Evolutionary conservation across 2,329 filamentous ascomycete species (phyloP).

Genomic region (Cladophialophora exuberans): DNA sequence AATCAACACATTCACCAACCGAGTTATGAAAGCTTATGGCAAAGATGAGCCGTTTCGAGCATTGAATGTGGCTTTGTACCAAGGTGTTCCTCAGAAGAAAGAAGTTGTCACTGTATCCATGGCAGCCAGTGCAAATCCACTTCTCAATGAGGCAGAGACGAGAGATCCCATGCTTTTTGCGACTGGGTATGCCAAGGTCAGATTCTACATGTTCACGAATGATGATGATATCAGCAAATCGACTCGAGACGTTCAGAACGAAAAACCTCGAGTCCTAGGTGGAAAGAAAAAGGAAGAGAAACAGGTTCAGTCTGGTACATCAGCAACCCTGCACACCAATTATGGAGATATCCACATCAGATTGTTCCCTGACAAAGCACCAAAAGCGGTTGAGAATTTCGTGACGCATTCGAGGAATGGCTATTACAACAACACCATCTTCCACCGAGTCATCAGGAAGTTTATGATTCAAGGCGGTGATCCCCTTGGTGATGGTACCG

Average conservation of each 20-base stretch:
- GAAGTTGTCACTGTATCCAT: constrained; percentile 92
- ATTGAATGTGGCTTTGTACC: constrained; percentile 83
- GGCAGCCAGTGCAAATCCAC: constrained; percentile 91
- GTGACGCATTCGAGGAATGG: constrained; percentile 85
- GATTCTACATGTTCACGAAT: constrained; percentile 99
- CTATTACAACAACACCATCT: constrained; percentile 97
- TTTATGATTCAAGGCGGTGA: constrained; percentile 97
- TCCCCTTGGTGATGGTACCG: constrained; percentile 84
- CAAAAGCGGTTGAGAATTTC: constrained; percentile 96
- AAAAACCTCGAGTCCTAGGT: constrained; percentile 74
- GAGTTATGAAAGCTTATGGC: constrained; percentile 86
- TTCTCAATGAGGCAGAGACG: constrained; percentile 87
- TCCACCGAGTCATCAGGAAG: constrained; percentile 94
- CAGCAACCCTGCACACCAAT: constrained; percentile 86
- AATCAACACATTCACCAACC: constrained; percentile 92
- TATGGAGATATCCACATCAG: constrained; percentile 93
- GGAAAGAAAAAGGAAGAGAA: constrained; percentile 57
- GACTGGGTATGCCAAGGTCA: constrained; percentile 82
- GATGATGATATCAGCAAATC: constrained; percentile 81
- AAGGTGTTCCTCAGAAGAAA: constrained; percentile 94
- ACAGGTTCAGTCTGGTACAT: constrained; percentile 71
- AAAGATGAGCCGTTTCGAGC: constrained; percentile 86
- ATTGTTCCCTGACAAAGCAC: constrained; percentile 88
- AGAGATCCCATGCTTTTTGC: constrained; percentile 86
- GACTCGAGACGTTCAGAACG: constrained; percentile 89